These are phyloP conservation scores for Rhododendron molle DNA, from an alignment of 148 eudicot species.

Conservation along the genomic window DNA sequence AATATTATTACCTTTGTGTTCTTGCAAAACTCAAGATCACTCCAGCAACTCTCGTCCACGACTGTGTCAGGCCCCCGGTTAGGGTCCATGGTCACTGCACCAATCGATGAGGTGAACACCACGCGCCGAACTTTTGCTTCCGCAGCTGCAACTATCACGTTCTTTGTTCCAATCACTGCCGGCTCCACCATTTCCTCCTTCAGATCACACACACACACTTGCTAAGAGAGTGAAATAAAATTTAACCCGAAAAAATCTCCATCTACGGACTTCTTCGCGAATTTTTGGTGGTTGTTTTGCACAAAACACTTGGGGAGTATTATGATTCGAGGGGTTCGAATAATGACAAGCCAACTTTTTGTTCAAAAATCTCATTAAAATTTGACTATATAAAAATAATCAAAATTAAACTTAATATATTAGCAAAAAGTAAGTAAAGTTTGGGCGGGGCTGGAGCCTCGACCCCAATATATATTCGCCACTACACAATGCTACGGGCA, in stretches of 20 bases:
- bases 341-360: no score
- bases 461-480: not conserved
- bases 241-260: not conserved
- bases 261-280: not conserved
- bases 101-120: constrained; percentile 87
- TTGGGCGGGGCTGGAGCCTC: not conserved
- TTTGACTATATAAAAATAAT: not conserved
- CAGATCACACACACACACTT: constrained; percentile 4
- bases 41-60: constrained; percentile 92
- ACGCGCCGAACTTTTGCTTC: constrained; percentile 84
- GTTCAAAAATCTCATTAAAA: not conserved
- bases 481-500: not conserved
- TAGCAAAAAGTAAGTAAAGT: no score
- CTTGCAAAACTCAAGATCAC: constrained; percentile 94
- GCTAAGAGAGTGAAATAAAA: not conserved
- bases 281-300: not conserved
- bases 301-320: not conserved
- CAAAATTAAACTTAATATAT: no score
- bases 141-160: constrained; percentile 75
- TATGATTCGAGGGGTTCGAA: not conserved
- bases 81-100: constrained; percentile 94
- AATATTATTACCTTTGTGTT: constrained; percentile 57
- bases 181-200: constrained; percentile 99
- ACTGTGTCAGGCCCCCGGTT: constrained; percentile 64
- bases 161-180: constrained; percentile 74